Evolutionary conservation across 2,329 filamentous ascomycete genomes (phyloP).

Genomic region (Fusarium incarnatum): DNA sequence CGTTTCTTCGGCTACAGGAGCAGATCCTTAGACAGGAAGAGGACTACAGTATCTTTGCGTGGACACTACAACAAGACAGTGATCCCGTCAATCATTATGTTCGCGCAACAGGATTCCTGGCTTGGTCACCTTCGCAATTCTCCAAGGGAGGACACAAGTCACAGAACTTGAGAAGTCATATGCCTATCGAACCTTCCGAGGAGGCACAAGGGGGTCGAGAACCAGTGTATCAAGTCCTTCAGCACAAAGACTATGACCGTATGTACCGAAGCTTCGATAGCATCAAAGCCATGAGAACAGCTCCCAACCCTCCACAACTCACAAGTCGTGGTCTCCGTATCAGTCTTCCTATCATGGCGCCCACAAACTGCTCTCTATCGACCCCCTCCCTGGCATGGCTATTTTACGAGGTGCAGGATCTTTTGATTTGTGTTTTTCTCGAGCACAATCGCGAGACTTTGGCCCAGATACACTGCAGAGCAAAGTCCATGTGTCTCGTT

Average conservation of each 20-base stretch:
- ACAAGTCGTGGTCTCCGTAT: conserved; percentile 12
- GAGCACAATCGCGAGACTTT: conserved; percentile 1
- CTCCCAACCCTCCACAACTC: conserved; percentile 1
- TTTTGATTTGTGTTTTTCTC: conserved; percentile 13
- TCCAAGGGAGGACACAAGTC: background rate
- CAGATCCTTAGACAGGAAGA: conserved; percentile 25
- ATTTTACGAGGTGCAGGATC: conserved; percentile 9
- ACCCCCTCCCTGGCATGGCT: conserved; percentile 3
- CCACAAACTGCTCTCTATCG: background rate
- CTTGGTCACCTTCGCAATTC: conserved; percentile 17
- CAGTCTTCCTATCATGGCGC: conserved; percentile 13
- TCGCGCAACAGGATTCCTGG: conserved; percentile 11
- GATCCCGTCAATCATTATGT: background rate
- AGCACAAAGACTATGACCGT: conserved; percentile 7
- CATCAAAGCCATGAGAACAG: conserved; percentile 1
- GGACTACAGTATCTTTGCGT: conserved; percentile 25
- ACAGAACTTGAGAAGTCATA: background rate
- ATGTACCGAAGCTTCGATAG: conserved; percentile 12
- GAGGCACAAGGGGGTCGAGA: background rate
- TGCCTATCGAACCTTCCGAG: background rate
- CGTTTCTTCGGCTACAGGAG: conserved; percentile 16
- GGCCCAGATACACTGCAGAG: background rate
- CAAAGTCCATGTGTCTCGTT: conserved; percentile 1
- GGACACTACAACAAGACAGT: conserved; percentile 7
- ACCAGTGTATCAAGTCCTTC: background rate